Base-by-base conservation (phyloP, 805 yeast genomes). In the Candida alai region DNA sequence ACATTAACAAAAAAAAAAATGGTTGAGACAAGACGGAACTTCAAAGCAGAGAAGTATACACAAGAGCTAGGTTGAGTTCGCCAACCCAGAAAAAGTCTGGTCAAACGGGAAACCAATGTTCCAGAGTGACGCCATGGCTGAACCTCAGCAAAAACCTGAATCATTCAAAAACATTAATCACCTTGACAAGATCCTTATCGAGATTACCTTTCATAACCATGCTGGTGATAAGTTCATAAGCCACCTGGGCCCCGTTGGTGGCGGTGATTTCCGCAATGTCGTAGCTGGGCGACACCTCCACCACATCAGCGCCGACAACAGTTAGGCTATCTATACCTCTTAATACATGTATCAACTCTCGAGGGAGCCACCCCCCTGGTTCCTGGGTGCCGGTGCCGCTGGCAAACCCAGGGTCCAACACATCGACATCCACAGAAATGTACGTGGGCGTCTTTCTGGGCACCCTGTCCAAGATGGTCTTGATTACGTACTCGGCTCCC, bases 401-500 rank as follows among this genome's bases (percentile, higher is more conserved):
- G 12, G 75, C 74, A 45, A 71, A 71, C 1, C 73, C 80, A 6
- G 80, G 79, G 49, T 74, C 80, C 41, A 74, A 58, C 12, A 72
- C 74, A 48, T 74, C 86, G 29, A 84, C 79, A 54, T 84, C 95
- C n/a, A 85, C 82, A 14, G 86, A 78, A 26, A 85, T 62, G 48
- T 82, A 85, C 0, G 84, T 84, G 8, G 93, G 90, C 7, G 69
- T 65, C 35, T 76, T 72, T n/a, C 54, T 52, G 1, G 86, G 84
- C 22, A 84, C 73, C 23, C 76, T 63, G 3, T 63, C 54, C 44
- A 72, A 55, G 34, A 83, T 77, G 32, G 60, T 60, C n/a, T 65
- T 48, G 17, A 78, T 67, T 13, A 84, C 80, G 24, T 50, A 50
- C 3, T 83, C 80, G 1, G 74, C 70, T 3, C 90, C 93, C 28